phyloP scores from a whole-genome alignment of 306 rosid genomes.

The Ammopiptanthus mongolicus region DNA sequence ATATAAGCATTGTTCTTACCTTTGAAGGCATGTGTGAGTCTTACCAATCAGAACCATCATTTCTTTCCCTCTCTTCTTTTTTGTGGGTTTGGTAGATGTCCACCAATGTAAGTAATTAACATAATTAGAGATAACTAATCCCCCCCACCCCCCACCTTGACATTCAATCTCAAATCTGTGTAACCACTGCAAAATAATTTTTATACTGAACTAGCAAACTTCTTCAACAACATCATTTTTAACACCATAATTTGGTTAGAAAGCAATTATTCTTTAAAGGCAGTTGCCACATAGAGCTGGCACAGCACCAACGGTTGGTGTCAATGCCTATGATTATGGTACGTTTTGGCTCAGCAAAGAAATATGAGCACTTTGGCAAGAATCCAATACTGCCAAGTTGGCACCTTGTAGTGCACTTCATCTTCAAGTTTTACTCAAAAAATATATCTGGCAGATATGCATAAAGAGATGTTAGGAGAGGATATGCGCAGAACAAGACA shows the following conservation, averaged over 20 bases:
- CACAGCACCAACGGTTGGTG: neutral
- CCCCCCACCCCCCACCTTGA: neutral
- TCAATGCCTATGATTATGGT: conserved; percentile 5
- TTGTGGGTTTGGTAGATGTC: conserved; percentile 19
- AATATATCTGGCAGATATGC: neutral
- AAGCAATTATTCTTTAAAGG: conserved; percentile 11
- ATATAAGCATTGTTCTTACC: conserved; percentile 33
- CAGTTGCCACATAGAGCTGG: neutral
- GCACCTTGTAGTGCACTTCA: neutral
- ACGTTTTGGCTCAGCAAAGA: conserved; percentile 12
- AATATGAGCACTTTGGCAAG: neutral
- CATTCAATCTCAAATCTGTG: neutral
- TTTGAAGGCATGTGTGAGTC: conserved; percentile 36
- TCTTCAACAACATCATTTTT: conserved; percentile 1
- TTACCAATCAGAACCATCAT: conserved; percentile 30
- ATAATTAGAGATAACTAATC: neutral
- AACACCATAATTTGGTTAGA: neutral
- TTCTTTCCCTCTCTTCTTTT: neutral
- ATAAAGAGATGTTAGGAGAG: neutral
- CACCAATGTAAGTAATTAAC: conserved; percentile 14
- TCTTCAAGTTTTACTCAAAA: neutral
- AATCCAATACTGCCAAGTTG: conserved; percentile 12
- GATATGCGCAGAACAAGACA: neutral
- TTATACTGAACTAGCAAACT: neutral
- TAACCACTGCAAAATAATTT: neutral